Conservation (phyloP, 148 eudicot genomes). For the Diospyros kaki region DNA sequence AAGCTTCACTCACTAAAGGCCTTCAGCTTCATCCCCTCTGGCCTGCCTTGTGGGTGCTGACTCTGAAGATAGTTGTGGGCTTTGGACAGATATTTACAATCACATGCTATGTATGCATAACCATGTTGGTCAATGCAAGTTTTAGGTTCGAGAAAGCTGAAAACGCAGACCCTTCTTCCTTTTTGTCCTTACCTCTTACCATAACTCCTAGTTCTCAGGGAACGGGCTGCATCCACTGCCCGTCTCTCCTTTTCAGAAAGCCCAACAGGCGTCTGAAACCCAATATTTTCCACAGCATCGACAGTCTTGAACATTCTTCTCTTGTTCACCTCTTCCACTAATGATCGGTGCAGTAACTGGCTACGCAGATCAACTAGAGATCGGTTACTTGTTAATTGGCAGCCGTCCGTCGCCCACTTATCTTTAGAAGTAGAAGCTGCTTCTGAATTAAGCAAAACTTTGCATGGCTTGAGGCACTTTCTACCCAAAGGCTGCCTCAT, state of each 20-base stretch:
- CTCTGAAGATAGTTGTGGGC: not conserved
- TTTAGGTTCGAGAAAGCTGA: not conserved
- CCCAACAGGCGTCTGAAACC: constrained; percentile 36
- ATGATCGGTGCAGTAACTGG: constrained; percentile 41
- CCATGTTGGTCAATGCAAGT: not conserved
- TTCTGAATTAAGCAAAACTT: constrained; percentile 16
- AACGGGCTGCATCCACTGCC: not conserved
- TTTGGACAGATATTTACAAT: not conserved
- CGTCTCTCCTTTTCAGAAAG: constrained; percentile 14
- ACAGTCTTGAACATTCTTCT: constrained; percentile 44
- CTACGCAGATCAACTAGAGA: constrained; percentile 45
- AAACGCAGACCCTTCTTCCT: constrained; percentile 12
- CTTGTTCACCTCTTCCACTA: constrained; percentile 42
- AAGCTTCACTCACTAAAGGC: too few species aligned
- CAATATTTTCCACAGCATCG: constrained; percentile 37
- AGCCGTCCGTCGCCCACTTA: constrained; percentile 9
- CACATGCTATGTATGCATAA: not conserved
- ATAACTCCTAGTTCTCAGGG: constrained; percentile 5
- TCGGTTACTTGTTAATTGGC: constrained; percentile 32
- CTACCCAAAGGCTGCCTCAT: constrained; percentile 2
- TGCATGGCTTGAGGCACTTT: constrained; percentile 10
- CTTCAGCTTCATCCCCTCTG: too few species aligned
- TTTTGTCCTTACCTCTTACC: constrained; percentile 14
- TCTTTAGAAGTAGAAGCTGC: constrained; percentile 22
- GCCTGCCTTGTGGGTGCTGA: not conserved